Conservation (phyloP, 2,329 filamentous ascomycete species). For the Coleophoma cylindrospora region DNA sequence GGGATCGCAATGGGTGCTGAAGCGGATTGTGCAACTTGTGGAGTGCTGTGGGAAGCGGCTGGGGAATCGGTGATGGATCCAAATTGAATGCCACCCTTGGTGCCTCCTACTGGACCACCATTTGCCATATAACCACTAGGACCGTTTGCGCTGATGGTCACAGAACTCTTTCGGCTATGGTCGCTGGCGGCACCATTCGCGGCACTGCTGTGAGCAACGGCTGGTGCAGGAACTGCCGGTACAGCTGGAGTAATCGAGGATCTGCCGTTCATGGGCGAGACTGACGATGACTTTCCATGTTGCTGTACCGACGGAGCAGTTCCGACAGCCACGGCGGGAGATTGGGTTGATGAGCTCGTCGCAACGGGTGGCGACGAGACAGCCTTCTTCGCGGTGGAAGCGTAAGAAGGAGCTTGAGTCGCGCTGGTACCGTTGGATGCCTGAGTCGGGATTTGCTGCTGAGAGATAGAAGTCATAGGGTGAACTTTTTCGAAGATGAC, state of each 20-base stretch:
- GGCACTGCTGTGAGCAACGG: constrained; percentile 57
- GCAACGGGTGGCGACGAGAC: constrained; percentile 55
- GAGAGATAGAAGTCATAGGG: constrained; percentile 30
- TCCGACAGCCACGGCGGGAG: constrained; percentile 50
- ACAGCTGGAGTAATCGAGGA: constrained; percentile 64
- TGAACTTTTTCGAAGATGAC: constrained; percentile 19
- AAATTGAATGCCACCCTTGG: constrained; percentile 70
- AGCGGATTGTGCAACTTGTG: constrained; percentile 41
- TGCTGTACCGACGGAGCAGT: constrained; percentile 47
- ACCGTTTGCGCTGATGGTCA: constrained; percentile 85
- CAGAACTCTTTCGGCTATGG: constrained; percentile 81
- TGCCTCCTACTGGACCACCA: constrained; percentile 60
- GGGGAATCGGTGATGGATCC: constrained; percentile 69
- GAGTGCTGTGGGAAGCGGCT: constrained; percentile 61
- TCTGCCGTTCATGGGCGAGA: constrained; percentile 83
- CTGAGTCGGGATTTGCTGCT: constrained; percentile 30
- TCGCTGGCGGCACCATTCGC: constrained; percentile 67
- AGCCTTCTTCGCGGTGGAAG: constrained; percentile 62
- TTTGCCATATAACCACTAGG: constrained; percentile 72
- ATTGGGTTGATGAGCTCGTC: constrained; percentile 49
- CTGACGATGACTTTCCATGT: constrained; percentile 60
- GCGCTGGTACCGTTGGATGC: constrained; percentile 51
- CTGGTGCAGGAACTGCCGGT: constrained; percentile 51
- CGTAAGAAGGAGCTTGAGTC: constrained; percentile 55
- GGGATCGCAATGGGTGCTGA: constrained; percentile 60